Evolutionary conservation across 768 basidiomycete species (phyloP).

Genomic region (Psilocybe azurescens): DNA sequence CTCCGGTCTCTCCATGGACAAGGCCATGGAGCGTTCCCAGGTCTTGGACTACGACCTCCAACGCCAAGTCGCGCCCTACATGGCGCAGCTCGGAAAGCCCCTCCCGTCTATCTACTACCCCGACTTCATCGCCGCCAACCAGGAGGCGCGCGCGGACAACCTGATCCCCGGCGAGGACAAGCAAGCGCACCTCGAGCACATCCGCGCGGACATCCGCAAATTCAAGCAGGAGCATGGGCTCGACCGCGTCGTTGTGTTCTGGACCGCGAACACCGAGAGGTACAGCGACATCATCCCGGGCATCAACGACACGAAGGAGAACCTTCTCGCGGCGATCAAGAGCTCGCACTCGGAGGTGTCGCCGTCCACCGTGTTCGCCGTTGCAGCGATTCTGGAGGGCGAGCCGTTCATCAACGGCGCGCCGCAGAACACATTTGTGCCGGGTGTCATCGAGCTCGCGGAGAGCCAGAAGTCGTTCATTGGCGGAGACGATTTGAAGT

Average conservation of each 20-base stretch:
- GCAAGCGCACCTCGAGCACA: constrained; percentile 87
- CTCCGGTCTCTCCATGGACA: constrained; percentile 81
- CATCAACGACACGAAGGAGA: constrained; percentile 93
- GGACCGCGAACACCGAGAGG: constrained; percentile 99
- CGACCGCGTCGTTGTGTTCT: constrained; percentile 92
- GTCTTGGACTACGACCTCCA: constrained; percentile 98
- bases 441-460: constrained; percentile 91
- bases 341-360: constrained; percentile 92
- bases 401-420: constrained; percentile 97
- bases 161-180: constrained; percentile 86
- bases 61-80: constrained; percentile 88
- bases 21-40: constrained; percentile 91
- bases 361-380: constrained; percentile 94
- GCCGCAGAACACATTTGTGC: constrained; percentile 99
- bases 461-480: constrained; percentile 92
- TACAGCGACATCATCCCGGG: constrained; percentile 95
- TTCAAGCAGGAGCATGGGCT: constrained; percentile 87
- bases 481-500: constrained; percentile 97
- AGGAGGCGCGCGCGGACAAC: constrained; percentile 95
- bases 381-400: constrained; percentile 94
- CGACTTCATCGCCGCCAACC: constrained; percentile 98
- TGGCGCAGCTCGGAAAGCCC: constrained; percentile 81
- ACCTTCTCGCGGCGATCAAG: constrained; percentile 83
- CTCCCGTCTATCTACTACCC: constrained; percentile 97
- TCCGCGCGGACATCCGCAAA: constrained; percentile 91